These are phyloP conservation scores for Basidiobolus meristosporus DNA, from an alignment of 371 early-diverging fungal genomes.

Conservation along the genomic window DNA sequence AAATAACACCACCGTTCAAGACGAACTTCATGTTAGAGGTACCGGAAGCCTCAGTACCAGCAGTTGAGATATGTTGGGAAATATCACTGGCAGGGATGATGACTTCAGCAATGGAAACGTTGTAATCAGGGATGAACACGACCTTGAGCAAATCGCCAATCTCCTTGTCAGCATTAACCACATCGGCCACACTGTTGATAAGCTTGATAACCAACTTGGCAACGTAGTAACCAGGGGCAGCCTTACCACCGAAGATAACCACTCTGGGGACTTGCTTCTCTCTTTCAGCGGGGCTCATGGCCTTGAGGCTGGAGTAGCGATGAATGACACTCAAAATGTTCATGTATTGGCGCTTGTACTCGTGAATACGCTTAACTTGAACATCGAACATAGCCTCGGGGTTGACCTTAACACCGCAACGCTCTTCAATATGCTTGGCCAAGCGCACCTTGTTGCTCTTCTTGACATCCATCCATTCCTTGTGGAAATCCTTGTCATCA, in stretches of 20 bases:
- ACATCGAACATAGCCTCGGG: slow-evolving; percentile 79
- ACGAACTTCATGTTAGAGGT: slow-evolving; percentile 97
- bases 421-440: slow-evolving; percentile 48
- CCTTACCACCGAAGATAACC: slow-evolving; percentile 62
- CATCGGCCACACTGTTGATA: slow-evolving; percentile 71
- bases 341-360: slow-evolving; percentile 94
- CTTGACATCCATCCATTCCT: slow-evolving; percentile 70
- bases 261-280: slow-evolving; percentile 52
- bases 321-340: slow-evolving; percentile 81
- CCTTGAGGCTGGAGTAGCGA: slow-evolving; percentile 63
- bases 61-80: slow-evolving; percentile 80
- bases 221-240: slow-evolving; percentile 87
- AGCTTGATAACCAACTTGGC: slow-evolving; percentile 91
- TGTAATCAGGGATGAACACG: slow-evolving; percentile 85
- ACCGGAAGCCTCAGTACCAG: slow-evolving; percentile 92
- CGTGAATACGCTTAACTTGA: slow-evolving; percentile 90
- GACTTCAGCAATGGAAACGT: slow-evolving; percentile 76
- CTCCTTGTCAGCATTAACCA: slow-evolving; percentile 59
- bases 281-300: slow-evolving; percentile 35
- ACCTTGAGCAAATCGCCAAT: slow-evolving; percentile 67
- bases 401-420: slow-evolving; percentile 42
- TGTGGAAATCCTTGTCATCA: slow-evolving; percentile 44
- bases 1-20: slow-evolving; percentile 81
- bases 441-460: slow-evolving; percentile 68
- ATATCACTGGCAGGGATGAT: slow-evolving; percentile 86